These are phyloP conservation scores for Aspergillus viridinutans DNA, from an alignment of 2,329 filamentous ascomycete genomes.

Conservation along the genomic window DNA sequence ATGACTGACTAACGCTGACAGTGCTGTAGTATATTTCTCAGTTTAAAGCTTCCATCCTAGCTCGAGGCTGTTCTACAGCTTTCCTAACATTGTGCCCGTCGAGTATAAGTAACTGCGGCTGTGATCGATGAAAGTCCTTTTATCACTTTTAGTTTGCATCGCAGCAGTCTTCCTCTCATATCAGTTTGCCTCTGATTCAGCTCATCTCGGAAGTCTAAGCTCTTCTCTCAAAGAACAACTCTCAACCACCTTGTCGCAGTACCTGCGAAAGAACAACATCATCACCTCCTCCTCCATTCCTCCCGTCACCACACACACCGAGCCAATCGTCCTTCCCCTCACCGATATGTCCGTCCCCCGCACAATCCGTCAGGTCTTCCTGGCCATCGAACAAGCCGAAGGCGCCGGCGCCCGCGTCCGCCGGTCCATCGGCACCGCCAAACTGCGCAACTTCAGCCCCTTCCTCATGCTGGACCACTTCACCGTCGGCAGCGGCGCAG, in stretches of 20 bases:
- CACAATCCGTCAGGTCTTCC: slow-evolving; percentile 75
- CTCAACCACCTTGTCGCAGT: slow-evolving; percentile 12
- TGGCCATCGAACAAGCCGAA: slow-evolving; percentile 80
- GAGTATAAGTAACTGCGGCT: slow-evolving; percentile 28
- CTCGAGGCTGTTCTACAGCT: slow-evolving; percentile 19
- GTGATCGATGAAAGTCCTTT: slow-evolving; percentile 32
- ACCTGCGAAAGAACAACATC: slow-evolving; percentile 8
- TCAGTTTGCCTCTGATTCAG: slow-evolving; percentile 10
- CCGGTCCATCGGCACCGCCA: slow-evolving; percentile 78
- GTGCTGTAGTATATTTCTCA: not conserved
- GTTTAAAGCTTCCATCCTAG: not conserved
- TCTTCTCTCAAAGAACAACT: slow-evolving; percentile 10
- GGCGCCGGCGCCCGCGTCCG: slow-evolving; percentile 83
- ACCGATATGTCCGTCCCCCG: slow-evolving; percentile 64
- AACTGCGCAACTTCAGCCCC: slow-evolving; percentile 80
- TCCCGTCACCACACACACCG: slow-evolving; percentile 1
- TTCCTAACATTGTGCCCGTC: slow-evolving; percentile 8
- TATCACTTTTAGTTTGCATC: slow-evolving; percentile 36
- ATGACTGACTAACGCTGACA: slow-evolving; percentile 27
- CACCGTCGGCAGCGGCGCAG: slow-evolving; percentile 70
- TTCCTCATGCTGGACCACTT: slow-evolving; percentile 98
- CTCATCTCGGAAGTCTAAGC: not conserved
- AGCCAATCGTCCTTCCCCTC: slow-evolving; percentile 24
- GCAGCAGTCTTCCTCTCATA: slow-evolving; percentile 29
- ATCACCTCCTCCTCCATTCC: slow-evolving; percentile 5